phyloP scores from a whole-genome alignment of 305 asterid species.

The Vinca major region DNA sequence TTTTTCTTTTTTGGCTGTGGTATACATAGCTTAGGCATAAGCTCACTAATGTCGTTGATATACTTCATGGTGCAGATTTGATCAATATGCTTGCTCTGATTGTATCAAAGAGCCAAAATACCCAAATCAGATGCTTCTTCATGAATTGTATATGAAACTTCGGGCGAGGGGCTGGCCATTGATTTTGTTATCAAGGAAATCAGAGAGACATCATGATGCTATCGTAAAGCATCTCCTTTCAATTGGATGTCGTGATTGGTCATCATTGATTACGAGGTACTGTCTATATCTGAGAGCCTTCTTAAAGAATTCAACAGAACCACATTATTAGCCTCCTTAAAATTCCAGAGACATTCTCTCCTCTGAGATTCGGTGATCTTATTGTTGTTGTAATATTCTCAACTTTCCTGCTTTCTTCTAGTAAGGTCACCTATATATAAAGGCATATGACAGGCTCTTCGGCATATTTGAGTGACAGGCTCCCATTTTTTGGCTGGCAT shows the following conservation, averaged over 20 bases:
- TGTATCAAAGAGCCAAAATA: constrained; percentile 21
- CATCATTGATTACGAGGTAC: constrained; percentile 52
- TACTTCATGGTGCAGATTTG: constrained; percentile 23
- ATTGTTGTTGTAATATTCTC: neutral
- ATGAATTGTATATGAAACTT: constrained; percentile 35
- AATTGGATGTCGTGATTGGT: constrained; percentile 50
- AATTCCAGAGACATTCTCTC: neutral
- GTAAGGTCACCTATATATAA: neutral
- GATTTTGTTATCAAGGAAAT: constrained; percentile 49
- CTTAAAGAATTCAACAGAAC: neutral
- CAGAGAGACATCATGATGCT: constrained; percentile 33
- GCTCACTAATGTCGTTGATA: constrained; percentile 7
- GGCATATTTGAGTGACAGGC: neutral
- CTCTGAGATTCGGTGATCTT: neutral
- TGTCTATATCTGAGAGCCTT: constrained; percentile 4
- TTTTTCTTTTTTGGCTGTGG: neutral
- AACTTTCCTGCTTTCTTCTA: neutral
- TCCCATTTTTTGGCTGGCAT: neutral
- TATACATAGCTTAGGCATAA: neutral
- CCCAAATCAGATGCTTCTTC: constrained; percentile 21
- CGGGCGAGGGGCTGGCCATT: constrained; percentile 36
- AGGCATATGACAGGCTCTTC: neutral
- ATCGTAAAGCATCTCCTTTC: constrained; percentile 31
- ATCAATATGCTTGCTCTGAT: constrained; percentile 20
- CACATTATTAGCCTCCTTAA: too few species aligned